Evolutionary conservation across 2,329 filamentous ascomycete genomes (phyloP).

Genomic region (Xylaria sp.): DNA sequence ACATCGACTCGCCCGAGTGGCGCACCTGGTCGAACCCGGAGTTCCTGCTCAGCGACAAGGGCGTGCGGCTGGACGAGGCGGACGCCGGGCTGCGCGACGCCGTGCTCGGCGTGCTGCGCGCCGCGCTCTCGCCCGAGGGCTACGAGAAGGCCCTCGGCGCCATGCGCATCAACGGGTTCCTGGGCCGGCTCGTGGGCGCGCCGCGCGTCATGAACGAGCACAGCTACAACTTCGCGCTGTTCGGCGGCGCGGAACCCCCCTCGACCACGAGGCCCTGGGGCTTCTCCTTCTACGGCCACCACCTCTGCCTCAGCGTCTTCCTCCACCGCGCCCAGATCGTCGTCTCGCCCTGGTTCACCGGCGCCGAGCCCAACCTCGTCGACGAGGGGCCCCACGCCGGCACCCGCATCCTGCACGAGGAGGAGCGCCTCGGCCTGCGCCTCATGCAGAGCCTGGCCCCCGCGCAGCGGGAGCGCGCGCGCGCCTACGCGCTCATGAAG

Average conservation of each 20-base stretch:
- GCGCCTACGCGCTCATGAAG: constrained; percentile 61
- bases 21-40: constrained; percentile 73
- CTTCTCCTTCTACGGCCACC: constrained; percentile 76
- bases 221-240: constrained; percentile 76
- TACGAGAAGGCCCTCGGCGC: constrained; percentile 70
- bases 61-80: constrained; percentile 69
- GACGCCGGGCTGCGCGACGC: constrained; percentile 45
- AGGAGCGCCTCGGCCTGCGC: constrained; percentile 65
- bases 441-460: constrained; percentile 67
- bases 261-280: constrained; percentile 66
- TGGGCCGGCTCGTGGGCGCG: constrained; percentile 67
- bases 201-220: constrained; percentile 70
- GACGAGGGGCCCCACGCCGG: constrained; percentile 65
- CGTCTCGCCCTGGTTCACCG: constrained; percentile 75
- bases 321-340: constrained; percentile 67
- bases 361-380: constrained; percentile 77
- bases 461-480: constrained; percentile 52
- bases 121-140: constrained; percentile 68
- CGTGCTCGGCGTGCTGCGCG: constrained; percentile 58
- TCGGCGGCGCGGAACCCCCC: constrained; percentile 59
- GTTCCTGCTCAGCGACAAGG: constrained; percentile 69
- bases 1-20: constrained; percentile 73
- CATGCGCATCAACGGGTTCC: constrained; percentile 76
- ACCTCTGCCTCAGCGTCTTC: constrained; percentile 74
- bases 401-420: constrained; percentile 65